Evolutionary conservation across 2,329 filamentous ascomycete species (phyloP), one percentile per base, ranked within the genome.

Genomic region (Fusarium sp.): DNA sequence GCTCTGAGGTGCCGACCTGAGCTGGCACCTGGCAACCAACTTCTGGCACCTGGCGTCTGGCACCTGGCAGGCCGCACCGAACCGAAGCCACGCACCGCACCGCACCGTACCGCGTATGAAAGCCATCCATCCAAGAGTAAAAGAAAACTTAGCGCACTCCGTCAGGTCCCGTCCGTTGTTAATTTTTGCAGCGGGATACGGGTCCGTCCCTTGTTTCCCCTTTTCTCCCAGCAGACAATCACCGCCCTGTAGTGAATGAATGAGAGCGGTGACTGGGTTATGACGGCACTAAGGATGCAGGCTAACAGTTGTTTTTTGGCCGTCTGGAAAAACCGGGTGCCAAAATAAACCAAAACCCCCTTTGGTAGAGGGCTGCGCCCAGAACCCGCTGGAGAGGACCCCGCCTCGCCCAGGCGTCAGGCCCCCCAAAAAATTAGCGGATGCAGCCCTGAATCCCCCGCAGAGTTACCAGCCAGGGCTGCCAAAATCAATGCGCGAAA

Each of bases 261-360:
- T 73, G 62, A 75, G 65, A 70, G 72, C 72, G 72, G 72, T 75
- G 72, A 74, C 72, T 69, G 61, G 72, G 72, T 64, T 73, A 37
- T 72, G 37, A 62, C 27, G 33, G 45, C 63, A 69, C 43, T 70
- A 54, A 45, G 58, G 39, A 59, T 69, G 71, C 72, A 71, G 64
- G 64, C 66, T 69, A 69, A 66, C 52, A 60, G 33, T 48, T 61
- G 48, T 59, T 29, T 52, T 52, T 57, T 37, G 64, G 64, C 56
- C 45, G 54, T 60, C 33, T 64, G 64, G 64, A 58, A 63, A 50
- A 50, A 54, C 45, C 65, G 68, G 69, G 69, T 72, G 69, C 24
- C 58, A 68, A 68, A 58, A 61, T 45, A 37, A 50, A 33, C 43
- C 52, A 45, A 24, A 29, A 59, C 29, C 27, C 24, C 43, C 43